Evolutionary conservation across 2,329 filamentous ascomycete species (phyloP).

Genomic region (Rutstroemia sp.): DNA sequence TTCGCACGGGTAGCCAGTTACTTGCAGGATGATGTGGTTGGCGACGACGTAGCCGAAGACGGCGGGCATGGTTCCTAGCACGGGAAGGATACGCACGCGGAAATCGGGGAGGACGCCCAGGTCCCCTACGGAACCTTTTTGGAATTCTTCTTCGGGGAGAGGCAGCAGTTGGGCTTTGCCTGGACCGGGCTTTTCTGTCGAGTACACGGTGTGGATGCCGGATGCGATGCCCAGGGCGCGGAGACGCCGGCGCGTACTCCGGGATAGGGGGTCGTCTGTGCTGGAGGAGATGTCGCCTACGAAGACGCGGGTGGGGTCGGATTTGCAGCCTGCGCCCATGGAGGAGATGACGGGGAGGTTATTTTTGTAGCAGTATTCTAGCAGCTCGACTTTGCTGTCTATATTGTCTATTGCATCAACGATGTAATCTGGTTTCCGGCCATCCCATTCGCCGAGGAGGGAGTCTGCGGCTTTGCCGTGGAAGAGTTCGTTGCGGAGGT

Average conservation of each 20-base stretch:
- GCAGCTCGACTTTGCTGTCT: slow-evolving; percentile 84
- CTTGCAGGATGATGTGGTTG: slow-evolving; percentile 82
- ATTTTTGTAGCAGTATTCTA: slow-evolving; percentile 79
- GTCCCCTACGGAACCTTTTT: slow-evolving; percentile 79
- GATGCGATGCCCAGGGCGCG: slow-evolving; percentile 64
- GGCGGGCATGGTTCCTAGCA: slow-evolving; percentile 94
- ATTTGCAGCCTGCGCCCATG: slow-evolving; percentile 96
- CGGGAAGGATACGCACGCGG: slow-evolving; percentile 86
- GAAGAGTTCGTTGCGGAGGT: slow-evolving; percentile 80
- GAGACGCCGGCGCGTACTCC: slow-evolving; percentile 74
- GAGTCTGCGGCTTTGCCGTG: slow-evolving; percentile 55
- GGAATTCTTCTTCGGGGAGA: slow-evolving; percentile 77
- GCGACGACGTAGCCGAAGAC: slow-evolving; percentile 88
- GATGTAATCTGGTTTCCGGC: slow-evolving; percentile 71
- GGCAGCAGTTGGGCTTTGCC: slow-evolving; percentile 89
- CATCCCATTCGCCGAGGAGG: slow-evolving; percentile 63
- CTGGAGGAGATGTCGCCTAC: slow-evolving; percentile 87
- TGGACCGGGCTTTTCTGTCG: slow-evolving; percentile 79
- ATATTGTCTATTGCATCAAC: slow-evolving; percentile 99
- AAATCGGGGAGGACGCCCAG: slow-evolving; percentile 88
- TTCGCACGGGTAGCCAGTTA: slow-evolving; percentile 78
- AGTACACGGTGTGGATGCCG: slow-evolving; percentile 89
- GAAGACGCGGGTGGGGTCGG: slow-evolving; percentile 71
- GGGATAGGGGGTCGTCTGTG: slow-evolving; percentile 81
- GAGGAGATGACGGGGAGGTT: slow-evolving; percentile 79